Evolutionary conservation across 2,329 filamentous ascomycete genomes (phyloP).

Genomic region (Trichoderma sp.): DNA sequence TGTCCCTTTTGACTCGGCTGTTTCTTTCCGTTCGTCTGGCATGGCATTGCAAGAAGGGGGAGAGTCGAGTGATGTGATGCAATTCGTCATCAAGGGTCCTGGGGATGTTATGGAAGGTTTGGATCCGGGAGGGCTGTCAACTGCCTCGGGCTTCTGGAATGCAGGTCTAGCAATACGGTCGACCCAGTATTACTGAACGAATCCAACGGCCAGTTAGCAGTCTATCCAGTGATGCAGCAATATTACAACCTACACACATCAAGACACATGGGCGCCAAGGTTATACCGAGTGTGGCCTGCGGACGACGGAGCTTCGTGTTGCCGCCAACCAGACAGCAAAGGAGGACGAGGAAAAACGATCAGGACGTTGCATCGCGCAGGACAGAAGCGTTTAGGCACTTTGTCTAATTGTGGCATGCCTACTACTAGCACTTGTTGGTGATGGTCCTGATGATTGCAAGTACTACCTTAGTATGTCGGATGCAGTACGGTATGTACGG

Average conservation of each 20-base stretch:
- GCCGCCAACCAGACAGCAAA: constrained; percentile 12
- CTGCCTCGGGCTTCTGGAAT: background rate
- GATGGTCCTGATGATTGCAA: too few relatives aligned
- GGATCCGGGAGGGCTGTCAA: too few relatives aligned
- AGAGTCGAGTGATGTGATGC: background rate
- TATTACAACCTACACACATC: too few relatives aligned
- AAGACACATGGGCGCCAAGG: background rate
- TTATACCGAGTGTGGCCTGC: constrained; percentile 22
- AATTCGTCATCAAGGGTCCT: background rate
- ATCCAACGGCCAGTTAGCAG: too few relatives aligned
- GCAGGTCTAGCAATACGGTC: too few relatives aligned
- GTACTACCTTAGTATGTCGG: too few relatives aligned
- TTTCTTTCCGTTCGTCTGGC: background rate
- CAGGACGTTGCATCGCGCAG: background rate
- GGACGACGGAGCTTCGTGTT: constrained; percentile 18
- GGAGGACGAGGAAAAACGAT: background rate
- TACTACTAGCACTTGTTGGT: too few relatives aligned
- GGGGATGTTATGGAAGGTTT: too few relatives aligned
- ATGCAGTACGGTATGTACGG: too few relatives aligned
- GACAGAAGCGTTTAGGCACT: background rate
- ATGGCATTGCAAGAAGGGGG: background rate
- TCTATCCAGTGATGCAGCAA: too few relatives aligned
- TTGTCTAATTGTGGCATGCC: background rate
- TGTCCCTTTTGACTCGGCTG: background rate
- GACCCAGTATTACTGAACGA: too few relatives aligned